Percentiles rank a stretch among this genome's conserved stretches.
phyloP scores from a whole-genome alignment of 2,329 filamentous ascomycete genomes.

The Alternaria triticimaculans region DNA sequence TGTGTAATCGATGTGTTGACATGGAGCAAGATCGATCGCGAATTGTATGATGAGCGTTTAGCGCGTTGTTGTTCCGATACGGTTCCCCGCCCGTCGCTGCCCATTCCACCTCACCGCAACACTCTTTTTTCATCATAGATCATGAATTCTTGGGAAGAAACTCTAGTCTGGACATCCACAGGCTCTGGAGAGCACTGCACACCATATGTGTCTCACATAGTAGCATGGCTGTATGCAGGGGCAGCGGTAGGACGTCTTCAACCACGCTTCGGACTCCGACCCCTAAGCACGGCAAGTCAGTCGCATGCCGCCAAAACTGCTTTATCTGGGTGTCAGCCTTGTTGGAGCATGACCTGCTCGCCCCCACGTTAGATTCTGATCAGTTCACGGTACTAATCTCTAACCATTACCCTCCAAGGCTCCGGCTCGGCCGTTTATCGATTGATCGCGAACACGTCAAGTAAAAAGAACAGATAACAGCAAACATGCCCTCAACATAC shows the following conservation, averaged over 20 bases:
- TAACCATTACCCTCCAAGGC: background rate
- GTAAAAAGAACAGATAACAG: background rate
- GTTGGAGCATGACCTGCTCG: background rate
- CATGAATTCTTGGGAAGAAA: background rate
- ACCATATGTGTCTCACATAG: background rate
- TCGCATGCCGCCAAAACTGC: background rate
- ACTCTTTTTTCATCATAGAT: background rate
- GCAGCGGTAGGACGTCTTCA: background rate
- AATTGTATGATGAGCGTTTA: background rate
- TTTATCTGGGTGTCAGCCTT: background rate
- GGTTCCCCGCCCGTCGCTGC: constrained; percentile 8
- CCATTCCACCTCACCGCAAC: background rate
- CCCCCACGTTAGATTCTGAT: background rate
- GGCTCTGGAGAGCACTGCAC: background rate
- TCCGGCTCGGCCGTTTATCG: background rate
- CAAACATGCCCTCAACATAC: constrained; percentile 5
- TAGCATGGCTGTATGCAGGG: background rate
- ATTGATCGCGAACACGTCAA: background rate
- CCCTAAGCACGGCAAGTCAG: background rate
- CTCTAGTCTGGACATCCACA: background rate
- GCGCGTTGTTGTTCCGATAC: constrained; percentile 2
- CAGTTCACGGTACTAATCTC: background rate
- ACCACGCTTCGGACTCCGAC: constrained; percentile 1
- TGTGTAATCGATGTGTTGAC: background rate
- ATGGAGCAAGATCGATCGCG: background rate